Conservation (phyloP, 2,329 filamentous ascomycete species). For the Xylaria sp. region DNA sequence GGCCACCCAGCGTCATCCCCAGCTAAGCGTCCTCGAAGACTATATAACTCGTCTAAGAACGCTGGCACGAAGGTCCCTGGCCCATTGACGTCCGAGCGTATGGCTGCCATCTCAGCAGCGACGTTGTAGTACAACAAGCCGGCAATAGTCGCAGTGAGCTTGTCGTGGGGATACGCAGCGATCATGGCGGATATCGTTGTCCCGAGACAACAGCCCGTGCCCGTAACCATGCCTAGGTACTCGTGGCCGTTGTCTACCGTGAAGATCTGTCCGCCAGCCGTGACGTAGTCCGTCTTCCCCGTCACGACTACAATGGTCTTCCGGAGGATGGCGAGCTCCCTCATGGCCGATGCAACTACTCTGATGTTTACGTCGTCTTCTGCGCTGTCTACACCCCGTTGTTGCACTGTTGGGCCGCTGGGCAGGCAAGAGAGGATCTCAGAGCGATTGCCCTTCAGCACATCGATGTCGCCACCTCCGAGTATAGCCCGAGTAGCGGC, state of each 20-base stretch:
- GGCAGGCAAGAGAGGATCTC: constrained; percentile 83
- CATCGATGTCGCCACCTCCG: constrained; percentile 78
- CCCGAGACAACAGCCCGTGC: constrained; percentile 86
- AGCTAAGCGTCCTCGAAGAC: constrained; percentile 60
- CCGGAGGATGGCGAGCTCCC: constrained; percentile 73
- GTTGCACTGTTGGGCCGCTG: constrained; percentile 58
- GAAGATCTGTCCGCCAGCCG: constrained; percentile 76
- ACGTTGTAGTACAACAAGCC: constrained; percentile 81
- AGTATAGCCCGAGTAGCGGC: constrained; percentile 78
- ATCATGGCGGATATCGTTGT: constrained; percentile 82
- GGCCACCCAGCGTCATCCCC: constrained; percentile 64
- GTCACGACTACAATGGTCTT: constrained; percentile 84
- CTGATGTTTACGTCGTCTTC: constrained; percentile 59
- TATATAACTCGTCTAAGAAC: constrained; percentile 78
- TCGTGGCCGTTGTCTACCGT: constrained; percentile 81
- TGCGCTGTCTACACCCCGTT: constrained; percentile 86
- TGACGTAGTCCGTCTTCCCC: constrained; percentile 79
- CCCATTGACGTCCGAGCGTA: constrained; percentile 69
- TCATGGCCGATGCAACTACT: constrained; percentile 72
- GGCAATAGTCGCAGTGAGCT: constrained; percentile 77
- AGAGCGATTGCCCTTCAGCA: constrained; percentile 94
- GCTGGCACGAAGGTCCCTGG: constrained; percentile 89
- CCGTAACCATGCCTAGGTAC: constrained; percentile 76
- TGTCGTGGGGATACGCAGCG: constrained; percentile 70
- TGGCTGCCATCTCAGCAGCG: constrained; percentile 71